A percentile compares a stretch with the other conserved stretches of the same genome.
phyloP scores from a whole-genome alignment of 2,329 filamentous ascomycete species.

The Monosporascus cannonballus region DNA sequence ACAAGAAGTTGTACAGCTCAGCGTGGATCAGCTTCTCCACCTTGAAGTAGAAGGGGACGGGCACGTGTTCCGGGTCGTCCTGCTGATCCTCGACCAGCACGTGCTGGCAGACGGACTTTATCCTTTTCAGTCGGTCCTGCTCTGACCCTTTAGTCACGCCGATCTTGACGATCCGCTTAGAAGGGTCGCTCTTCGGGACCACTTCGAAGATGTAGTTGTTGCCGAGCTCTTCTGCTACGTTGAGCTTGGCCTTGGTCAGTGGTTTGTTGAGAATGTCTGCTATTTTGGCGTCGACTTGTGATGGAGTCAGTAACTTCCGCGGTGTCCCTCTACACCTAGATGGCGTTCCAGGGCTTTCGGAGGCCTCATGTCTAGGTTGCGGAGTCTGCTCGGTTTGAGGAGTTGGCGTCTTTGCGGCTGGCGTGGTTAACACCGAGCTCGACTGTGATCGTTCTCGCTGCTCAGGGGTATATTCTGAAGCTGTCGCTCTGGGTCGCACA shows the following conservation, averaged over 20 bases:
- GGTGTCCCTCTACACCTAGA: neutral
- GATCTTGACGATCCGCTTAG: conserved; percentile 3
- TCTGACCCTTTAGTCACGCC: conserved; percentile 1
- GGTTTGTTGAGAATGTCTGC: neutral
- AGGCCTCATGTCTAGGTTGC: neutral
- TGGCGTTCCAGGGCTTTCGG: neutral
- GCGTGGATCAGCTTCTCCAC: conserved; percentile 5
- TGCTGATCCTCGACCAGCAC: neutral
- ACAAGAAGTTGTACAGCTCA: conserved; percentile 1
- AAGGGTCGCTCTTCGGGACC: neutral
- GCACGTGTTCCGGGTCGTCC: conserved; percentile 6
- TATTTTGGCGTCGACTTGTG: neutral
- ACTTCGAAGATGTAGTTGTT: conserved; percentile 7
- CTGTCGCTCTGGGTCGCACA: too few species aligned
- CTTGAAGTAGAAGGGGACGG: conserved; percentile 1
- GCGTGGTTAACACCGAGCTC: neutral
- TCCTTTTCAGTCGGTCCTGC: neutral
- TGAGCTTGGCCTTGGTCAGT: neutral
- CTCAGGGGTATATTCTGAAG: too few species aligned
- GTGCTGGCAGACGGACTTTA: conserved; percentile 1
- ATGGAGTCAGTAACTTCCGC: neutral
- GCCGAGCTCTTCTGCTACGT: neutral
- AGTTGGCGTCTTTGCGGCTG: neutral
- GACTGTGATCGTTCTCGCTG: neutral
- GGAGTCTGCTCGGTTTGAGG: neutral